Evolutionary conservation across 768 basidiomycete species (phyloP).

Genomic region (Podaxis sp.): DNA sequence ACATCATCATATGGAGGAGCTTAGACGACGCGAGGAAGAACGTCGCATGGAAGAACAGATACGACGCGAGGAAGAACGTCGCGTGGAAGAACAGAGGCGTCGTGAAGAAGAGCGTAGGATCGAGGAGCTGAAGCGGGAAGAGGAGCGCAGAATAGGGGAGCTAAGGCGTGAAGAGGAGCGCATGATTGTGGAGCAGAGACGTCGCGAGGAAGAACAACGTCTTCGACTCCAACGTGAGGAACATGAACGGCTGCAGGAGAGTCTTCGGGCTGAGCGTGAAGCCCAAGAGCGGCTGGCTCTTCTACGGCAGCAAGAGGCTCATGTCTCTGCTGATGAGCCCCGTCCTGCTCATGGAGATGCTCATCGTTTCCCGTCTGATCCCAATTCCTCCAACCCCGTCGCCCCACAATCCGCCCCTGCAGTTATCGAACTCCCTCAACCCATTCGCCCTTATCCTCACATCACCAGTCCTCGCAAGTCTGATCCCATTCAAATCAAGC

Average conservation of each 20-base stretch:
- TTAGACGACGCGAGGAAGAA: constrained; percentile 13
- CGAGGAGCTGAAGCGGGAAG: constrained; percentile 2
- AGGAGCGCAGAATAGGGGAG: too few relatives aligned
- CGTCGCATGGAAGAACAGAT: constrained; percentile 14
- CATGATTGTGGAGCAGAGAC: constrained; percentile 5
- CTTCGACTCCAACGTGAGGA: constrained; percentile 1
- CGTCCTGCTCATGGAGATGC: not conserved
- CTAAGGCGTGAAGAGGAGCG: constrained; percentile 11
- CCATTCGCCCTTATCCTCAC: constrained; percentile 9
- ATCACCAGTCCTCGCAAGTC: constrained; percentile 15
- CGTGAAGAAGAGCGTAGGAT: not conserved
- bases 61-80: constrained; percentile 9
- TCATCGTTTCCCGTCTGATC: constrained; percentile 7
- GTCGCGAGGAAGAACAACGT: constrained; percentile 16
- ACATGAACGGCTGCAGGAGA: constrained; percentile 12
- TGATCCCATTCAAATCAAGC: constrained; percentile 16
- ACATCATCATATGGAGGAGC: not conserved
- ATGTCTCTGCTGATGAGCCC: not conserved
- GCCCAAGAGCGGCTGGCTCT: constrained; percentile 21
- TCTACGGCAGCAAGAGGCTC: constrained; percentile 18
- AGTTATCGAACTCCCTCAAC: constrained; percentile 17
- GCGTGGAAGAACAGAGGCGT: constrained; percentile 4
- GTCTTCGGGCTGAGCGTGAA: constrained; percentile 22
- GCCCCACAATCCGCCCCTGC: constrained; percentile 13
- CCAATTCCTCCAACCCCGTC: constrained; percentile 9